Percentiles rank a stretch among this genome's conserved stretches.
These are phyloP conservation scores for Tricholoma matsutake DNA, from an alignment of 768 basidiomycete species.

Conservation along the genomic window DNA sequence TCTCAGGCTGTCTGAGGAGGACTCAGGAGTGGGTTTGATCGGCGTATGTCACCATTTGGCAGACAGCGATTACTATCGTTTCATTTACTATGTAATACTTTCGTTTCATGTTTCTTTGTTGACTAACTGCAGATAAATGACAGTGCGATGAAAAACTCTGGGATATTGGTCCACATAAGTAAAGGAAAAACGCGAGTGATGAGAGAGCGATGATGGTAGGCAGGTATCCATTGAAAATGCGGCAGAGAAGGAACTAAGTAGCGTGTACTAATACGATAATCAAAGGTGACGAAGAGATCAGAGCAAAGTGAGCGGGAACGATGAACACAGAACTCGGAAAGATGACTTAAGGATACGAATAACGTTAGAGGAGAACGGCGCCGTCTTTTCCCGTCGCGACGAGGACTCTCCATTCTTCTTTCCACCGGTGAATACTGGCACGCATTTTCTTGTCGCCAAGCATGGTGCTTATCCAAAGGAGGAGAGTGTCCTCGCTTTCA, in stretches of 20 bases:
- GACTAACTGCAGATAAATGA: too few relatives aligned
- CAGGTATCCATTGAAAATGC: not conserved
- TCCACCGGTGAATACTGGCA: conserved; percentile 69
- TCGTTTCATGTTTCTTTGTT: too few relatives aligned
- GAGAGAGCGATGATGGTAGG: not conserved
- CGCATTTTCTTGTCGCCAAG: conserved; percentile 64
- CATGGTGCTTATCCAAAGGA: conserved; percentile 75
- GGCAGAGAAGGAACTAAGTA: not conserved
- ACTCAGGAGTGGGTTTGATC: too few relatives aligned
- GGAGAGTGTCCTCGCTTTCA: conserved; percentile 79
- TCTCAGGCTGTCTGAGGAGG: too few relatives aligned
- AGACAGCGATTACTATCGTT: too few relatives aligned
- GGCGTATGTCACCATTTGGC: too few relatives aligned
- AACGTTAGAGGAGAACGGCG: conserved; percentile 39
- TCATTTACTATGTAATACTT: too few relatives aligned
- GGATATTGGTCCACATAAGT: not conserved
- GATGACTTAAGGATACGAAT: conserved; percentile 1
- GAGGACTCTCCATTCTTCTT: conserved; percentile 73
- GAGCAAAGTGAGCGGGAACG: not conserved
- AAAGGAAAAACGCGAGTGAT: not conserved
- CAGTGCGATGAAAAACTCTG: too few relatives aligned
- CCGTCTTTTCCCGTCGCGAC: conserved; percentile 63
- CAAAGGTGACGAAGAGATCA: conserved; percentile 2
- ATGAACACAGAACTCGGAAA: not conserved
- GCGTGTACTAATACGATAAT: not conserved